These are phyloP conservation scores for Eucalyptus caleyi DNA, from an alignment of 345 rosid genomes.

Conservation along the genomic window DNA sequence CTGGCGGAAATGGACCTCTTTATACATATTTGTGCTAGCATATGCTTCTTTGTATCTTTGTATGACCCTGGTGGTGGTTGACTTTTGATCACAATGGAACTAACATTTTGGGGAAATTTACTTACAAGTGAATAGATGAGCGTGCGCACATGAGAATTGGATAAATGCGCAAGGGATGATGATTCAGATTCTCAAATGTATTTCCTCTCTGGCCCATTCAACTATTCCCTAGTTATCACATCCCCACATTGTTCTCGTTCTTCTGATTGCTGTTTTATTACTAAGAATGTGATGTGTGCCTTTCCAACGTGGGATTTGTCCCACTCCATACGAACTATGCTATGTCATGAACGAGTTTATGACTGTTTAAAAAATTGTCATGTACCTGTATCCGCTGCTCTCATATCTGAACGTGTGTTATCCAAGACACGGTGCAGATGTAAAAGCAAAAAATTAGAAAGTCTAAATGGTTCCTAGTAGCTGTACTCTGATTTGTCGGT, in stretches of 20 bases:
- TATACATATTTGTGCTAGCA: neutral
- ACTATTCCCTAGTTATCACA: neutral
- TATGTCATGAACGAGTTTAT: neutral
- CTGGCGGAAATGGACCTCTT: neutral
- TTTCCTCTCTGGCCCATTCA: neutral
- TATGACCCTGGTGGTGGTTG: neutral
- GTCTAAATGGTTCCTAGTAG: neutral
- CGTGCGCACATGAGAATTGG: neutral
- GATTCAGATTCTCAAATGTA: neutral
- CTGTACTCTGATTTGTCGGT: neutral
- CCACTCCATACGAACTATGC: neutral
- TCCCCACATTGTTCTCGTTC: neutral
- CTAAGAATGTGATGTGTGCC: neutral
- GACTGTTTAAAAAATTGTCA: neutral
- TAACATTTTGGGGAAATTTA: neutral
- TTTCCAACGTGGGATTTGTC: neutral
- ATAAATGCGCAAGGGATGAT: neutral
- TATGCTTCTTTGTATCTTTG: neutral
- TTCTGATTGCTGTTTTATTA: neutral
- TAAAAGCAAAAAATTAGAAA: neutral
- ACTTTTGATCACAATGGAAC: neutral
- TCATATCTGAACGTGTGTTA: neutral
- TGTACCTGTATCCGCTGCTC: neutral
- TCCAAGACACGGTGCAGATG: neutral
- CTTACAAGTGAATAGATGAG: neutral